phyloP scores from a whole-genome alignment of 73 alveolate species.

The Symbiodinium pilosum region DNA sequence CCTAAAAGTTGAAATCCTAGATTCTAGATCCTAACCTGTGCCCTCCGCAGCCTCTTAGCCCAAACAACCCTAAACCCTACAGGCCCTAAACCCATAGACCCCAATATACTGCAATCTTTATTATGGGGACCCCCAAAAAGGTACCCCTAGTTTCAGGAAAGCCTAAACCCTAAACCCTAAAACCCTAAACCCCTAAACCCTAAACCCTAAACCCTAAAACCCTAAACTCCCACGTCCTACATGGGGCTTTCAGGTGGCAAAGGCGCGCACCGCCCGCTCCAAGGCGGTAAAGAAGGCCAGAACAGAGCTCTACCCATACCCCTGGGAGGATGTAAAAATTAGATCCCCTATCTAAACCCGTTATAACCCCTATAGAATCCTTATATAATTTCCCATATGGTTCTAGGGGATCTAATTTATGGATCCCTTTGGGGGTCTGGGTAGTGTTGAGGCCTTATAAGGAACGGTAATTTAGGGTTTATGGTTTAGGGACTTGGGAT shows the following conservation, averaged over 20 bases:
- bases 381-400: too few species aligned
- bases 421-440: neutral
- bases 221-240: too few species aligned
- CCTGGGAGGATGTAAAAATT: neutral
- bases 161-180: neutral
- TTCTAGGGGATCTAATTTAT: too few species aligned
- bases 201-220: neutral
- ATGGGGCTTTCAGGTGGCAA: neutral
- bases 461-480: neutral
- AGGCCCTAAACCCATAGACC: neutral
- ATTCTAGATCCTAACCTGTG: neutral
- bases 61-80: neutral
- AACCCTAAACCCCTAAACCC: neutral
- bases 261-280: slow-evolving; percentile 73
- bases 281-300: slow-evolving; percentile 93
- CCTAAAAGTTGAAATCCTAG: too few species aligned
- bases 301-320: too few species aligned
- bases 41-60: too few species aligned
- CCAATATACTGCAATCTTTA: too few species aligned
- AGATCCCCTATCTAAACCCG: neutral
- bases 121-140: too few species aligned
- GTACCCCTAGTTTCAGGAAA: too few species aligned
- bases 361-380: neutral
- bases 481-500: neutral
- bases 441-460: too few species aligned